Percentiles rank a stretch among this genome's conserved stretches.
These are phyloP conservation scores for Rhizophagus clarus DNA, from an alignment of 192 early-diverging fungal genomes.

Conservation along the genomic window DNA sequence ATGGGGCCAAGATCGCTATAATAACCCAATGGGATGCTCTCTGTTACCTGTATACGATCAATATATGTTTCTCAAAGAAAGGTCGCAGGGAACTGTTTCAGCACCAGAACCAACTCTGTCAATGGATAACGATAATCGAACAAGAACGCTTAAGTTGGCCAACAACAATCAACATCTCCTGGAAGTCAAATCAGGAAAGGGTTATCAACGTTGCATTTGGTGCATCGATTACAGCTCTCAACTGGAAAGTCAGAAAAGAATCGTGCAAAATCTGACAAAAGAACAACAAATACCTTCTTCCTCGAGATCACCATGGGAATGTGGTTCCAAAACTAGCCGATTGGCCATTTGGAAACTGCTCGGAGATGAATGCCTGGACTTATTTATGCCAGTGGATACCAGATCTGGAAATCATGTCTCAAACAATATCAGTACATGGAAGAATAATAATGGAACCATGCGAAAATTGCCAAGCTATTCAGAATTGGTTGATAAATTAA, in stretches of 20 bases:
- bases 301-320: background rate
- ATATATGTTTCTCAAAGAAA: no score
- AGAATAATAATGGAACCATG: background rate
- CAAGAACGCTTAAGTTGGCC: no score
- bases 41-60: no score
- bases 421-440: background rate
- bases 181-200: no score
- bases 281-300: background rate
- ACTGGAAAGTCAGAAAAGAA: background rate
- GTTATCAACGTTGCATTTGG: no score
- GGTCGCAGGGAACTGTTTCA: no score
- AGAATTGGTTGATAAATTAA: background rate
- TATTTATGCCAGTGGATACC: background rate
- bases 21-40: no score
- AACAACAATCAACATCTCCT: no score
- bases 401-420: background rate
- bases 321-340: background rate
- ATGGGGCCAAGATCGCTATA: no score
- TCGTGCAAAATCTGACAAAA: background rate
- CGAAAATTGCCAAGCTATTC: background rate
- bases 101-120: no score
- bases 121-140: no score
- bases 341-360: constrained; percentile 11
- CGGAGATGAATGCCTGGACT: background rate
- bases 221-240: background rate